Conservation (phyloP, 257 asterid genomes). For the Lavandula angustifolia region DNA sequence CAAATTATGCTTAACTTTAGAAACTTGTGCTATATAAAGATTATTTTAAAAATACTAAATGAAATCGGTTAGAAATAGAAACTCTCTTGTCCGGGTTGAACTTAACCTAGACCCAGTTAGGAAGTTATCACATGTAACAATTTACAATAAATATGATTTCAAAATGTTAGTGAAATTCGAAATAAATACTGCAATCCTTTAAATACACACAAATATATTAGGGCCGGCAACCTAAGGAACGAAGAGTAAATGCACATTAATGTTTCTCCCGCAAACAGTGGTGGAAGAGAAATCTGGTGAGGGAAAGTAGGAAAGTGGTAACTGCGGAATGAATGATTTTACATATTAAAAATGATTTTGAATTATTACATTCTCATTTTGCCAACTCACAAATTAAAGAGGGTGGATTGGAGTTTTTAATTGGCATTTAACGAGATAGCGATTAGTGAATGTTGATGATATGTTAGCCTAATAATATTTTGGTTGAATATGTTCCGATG, state of each 20-base stretch:
- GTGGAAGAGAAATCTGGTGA: background rate
- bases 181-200: no score
- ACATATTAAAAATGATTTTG: background rate
- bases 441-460: background rate
- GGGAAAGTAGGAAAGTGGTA: conserved; percentile 19
- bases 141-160: no score
- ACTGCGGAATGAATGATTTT: conserved; percentile 28
- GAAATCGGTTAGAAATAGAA: no score
- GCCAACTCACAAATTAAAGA: background rate
- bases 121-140: no score
- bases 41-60: no score
- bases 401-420: conserved; percentile 14
- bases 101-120: no score
- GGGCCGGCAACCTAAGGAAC: conserved; percentile 11
- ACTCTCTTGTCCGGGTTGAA: no score
- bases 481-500: no score
- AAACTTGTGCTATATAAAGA: no score
- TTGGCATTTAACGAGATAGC: background rate
- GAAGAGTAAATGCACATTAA: conserved; percentile 27
- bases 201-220: background rate
- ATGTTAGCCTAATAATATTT: no score
- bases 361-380: conserved; percentile 1
- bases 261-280: conserved; percentile 8
- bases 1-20: no score
- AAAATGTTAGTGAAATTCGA: no score